Evolutionary conservation across 306 rosid genomes (phyloP), one percentile per base, ranked within the genome.

Genomic region (Citrullus amarus): DNA sequence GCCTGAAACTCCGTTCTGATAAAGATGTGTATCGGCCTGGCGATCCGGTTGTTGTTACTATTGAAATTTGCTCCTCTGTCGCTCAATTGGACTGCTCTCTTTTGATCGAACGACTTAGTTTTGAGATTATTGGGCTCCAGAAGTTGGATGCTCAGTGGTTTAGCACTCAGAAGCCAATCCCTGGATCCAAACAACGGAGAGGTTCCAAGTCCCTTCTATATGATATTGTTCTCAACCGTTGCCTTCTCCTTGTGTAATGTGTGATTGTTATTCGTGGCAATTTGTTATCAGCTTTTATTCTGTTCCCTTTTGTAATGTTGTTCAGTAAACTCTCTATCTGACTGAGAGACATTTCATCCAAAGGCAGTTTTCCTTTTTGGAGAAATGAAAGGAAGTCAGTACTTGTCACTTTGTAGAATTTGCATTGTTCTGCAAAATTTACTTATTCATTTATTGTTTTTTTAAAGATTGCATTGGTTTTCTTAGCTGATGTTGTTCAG

Each of bases 111-210:
- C 87, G 91, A 18, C 90, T 96, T 25, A 79, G 93, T 68, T 96
- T 96, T 77, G 99, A 92, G 89, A 86, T 96, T 76, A 87, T 83
- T 66, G 98, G 98, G 14, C 71, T 91, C 78, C 96, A 89, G 91
- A 92, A 92, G 88, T 84, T 91, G 79, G 99, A 96, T 50, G 69
- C 86, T 44, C 99, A 96, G 78, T 96, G 99, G 99, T 92, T 91
- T 75, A 92, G 89, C 59, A 92, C 98, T 30, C 97, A 86, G 87
- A 96, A 91, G 83, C 90, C 97, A 12, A 36, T 82, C 36, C 86
- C 84, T 38, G 96, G 93, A 84, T 91, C 97, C 16, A 92, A 86
- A 70, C 99, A 90, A 82, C 89, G 92, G 82, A 87, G 93, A 90
- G 99, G 99, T 79, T 62, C 32, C 73, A 66, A 65, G n/a, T 46